These are phyloP conservation scores for Colletotrichum sp. DNA, from an alignment of 2,329 filamentous ascomycete species.

Conservation along the genomic window DNA sequence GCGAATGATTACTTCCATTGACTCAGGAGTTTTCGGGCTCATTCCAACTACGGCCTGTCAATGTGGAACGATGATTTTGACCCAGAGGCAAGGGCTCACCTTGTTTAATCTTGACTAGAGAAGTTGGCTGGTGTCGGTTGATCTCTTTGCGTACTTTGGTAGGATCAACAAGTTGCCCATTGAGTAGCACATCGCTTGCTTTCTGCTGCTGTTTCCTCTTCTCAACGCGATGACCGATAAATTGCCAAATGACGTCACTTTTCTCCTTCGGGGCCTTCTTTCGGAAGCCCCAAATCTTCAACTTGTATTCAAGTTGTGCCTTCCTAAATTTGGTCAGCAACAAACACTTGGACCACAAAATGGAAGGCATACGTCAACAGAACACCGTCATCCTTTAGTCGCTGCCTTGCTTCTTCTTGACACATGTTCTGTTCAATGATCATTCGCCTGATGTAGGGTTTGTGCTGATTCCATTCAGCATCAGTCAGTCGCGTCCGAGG, in stretches of 20 bases:
- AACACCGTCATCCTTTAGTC: background rate
- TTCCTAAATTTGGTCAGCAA: background rate
- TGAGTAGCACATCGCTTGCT: background rate
- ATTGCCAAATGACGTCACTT: background rate
- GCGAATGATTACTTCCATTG: background rate
- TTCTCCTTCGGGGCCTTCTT: background rate
- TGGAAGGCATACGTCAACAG: background rate
- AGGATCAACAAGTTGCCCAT: background rate
- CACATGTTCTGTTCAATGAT: background rate
- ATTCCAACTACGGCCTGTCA: background rate
- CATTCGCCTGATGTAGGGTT: background rate
- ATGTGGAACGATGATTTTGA: background rate
- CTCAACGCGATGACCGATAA: background rate
- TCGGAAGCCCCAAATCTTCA: background rate
- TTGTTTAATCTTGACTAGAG: background rate
- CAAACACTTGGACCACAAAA: rapidly evolving
- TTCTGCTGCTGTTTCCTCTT: background rate
- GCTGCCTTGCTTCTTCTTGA: background rate
- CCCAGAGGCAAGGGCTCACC: background rate
- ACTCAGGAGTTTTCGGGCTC: background rate
- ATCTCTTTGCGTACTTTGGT: background rate
- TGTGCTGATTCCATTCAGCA: background rate
- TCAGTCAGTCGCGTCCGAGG: background rate
- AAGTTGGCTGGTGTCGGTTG: background rate
- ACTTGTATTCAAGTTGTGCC: conserved; percentile 3